phyloP scores from a whole-genome alignment of 164 flowering plant genomes.

The Chloranthus sessilifolius region DNA sequence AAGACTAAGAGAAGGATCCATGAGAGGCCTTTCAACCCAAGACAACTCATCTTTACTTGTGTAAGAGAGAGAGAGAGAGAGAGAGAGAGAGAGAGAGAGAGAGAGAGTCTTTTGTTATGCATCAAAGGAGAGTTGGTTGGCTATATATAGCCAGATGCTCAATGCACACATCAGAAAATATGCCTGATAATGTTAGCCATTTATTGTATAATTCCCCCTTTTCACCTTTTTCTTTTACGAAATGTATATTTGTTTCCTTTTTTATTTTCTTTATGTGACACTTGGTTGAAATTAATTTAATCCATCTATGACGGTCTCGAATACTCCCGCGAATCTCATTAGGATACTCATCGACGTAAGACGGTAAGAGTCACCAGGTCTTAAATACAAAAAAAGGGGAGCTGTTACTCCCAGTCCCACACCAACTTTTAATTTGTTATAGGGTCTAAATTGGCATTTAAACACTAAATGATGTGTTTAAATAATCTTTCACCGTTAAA shows the following conservation, averaged over 20 bases:
- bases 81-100: conserved; percentile 2
- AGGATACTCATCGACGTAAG: too few species aligned
- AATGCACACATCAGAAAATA: conserved; percentile 9
- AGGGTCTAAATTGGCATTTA: too few species aligned
- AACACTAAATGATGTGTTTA: too few species aligned
- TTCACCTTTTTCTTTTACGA: not conserved
- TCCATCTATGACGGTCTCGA: too few species aligned
- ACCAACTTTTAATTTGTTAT: too few species aligned
- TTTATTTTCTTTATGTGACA: conserved; percentile 3
- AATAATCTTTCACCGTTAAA: too few species aligned
- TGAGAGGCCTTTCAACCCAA: conserved; percentile 42
- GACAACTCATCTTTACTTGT: conserved; percentile 22
- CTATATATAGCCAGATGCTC: conserved; percentile 42
- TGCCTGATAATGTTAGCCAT: conserved; percentile 1
- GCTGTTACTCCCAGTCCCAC: too few species aligned
- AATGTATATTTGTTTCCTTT: conserved; percentile 5
- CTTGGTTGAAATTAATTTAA: conserved; percentile 6
- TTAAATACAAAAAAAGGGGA: too few species aligned
- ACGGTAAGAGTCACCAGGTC: too few species aligned
- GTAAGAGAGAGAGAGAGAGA: conserved; percentile 2
- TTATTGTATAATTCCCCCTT: conserved; percentile 26
- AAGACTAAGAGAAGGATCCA: conserved; percentile 40
- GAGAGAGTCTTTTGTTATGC: too few species aligned
- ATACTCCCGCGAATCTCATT: too few species aligned
- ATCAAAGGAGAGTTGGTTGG: conserved; percentile 16